These are phyloP conservation scores for Centrapalus pauciflorus DNA, from an alignment of 129 eudicot genomes.

Conservation along the genomic window DNA sequence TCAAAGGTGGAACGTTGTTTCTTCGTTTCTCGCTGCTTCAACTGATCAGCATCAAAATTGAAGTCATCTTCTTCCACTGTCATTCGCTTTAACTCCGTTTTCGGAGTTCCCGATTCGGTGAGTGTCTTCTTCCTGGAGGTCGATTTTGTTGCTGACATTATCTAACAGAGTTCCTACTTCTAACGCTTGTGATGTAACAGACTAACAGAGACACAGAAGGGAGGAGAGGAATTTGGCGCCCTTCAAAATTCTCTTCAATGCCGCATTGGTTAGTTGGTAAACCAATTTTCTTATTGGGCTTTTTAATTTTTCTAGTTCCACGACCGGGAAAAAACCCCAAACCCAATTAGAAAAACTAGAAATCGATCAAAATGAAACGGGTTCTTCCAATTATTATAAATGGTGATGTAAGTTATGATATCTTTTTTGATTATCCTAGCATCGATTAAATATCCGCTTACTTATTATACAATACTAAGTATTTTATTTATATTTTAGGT, in stretches of 20 bases:
- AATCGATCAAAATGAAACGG: too few relatives aligned
- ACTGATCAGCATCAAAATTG: conserved; percentile 19
- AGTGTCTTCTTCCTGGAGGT: conserved; percentile 45
- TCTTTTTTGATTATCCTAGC: too few relatives aligned
- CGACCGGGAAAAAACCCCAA: too few relatives aligned
- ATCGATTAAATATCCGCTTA: too few relatives aligned
- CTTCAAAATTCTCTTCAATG: neutral
- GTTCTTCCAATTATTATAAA: too few relatives aligned
- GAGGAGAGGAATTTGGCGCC: conserved; percentile 2
- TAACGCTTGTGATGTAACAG: neutral
- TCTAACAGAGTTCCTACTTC: neutral
- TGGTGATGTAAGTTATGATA: too few relatives aligned
- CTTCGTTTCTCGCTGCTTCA: conserved; percentile 26
- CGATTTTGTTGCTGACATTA: conserved; percentile 39
- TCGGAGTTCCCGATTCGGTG: conserved; percentile 27
- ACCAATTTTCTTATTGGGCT: neutral
- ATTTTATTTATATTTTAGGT: too few relatives aligned
- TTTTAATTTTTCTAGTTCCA: too few relatives aligned
- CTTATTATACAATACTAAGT: too few relatives aligned
- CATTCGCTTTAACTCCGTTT: conserved; percentile 33
- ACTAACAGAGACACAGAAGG: neutral
- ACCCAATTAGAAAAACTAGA: too few relatives aligned
- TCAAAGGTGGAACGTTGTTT: conserved; percentile 27
- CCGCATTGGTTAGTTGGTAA: too few relatives aligned
- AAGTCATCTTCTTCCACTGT: conserved; percentile 30